Evolutionary conservation across 1,139 yeast genomes (phyloP).

Genomic region (Blastobotrys persicus): DNA sequence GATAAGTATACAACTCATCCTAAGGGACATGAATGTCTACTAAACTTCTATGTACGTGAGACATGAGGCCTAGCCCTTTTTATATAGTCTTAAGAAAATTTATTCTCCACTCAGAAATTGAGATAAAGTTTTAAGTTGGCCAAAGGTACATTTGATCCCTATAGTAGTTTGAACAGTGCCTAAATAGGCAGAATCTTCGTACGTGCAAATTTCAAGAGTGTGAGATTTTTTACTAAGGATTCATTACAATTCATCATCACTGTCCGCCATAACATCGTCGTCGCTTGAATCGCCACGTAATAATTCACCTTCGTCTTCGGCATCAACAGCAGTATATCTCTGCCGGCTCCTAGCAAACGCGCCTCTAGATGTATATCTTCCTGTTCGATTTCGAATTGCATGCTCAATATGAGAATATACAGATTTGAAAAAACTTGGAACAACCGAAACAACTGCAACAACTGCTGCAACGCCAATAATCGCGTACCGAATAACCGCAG

Average conservation of each 20-base stretch:
- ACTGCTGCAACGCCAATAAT: slow-evolving; percentile 35
- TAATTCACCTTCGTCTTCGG: slow-evolving; percentile 29
- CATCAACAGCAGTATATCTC: slow-evolving; percentile 29
- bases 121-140: no score
- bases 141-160: no score
- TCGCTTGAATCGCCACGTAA: slow-evolving; percentile 27
- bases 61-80: background rate
- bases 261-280: slow-evolving; percentile 20
- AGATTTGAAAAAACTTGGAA: slow-evolving; percentile 29
- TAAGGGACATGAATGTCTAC: slow-evolving; percentile 26
- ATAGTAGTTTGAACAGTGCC: no score
- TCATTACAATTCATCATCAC: slow-evolving; percentile 26
- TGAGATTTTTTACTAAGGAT: no score
- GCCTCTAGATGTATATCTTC: slow-evolving; percentile 26
- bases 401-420: slow-evolving; percentile 13
- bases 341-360: slow-evolving; percentile 29
- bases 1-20: slow-evolving; percentile 43
- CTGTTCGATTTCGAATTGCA: slow-evolving; percentile 4
- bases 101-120: no score
- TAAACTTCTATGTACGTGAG: slow-evolving; percentile 17
- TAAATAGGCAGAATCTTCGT: no score
- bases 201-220: no score
- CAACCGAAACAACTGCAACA: slow-evolving; percentile 33
- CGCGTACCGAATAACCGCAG: slow-evolving; percentile 25
- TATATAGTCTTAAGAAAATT: no score